Percentiles rank a stretch among this genome's conserved stretches.
phyloP scores from a whole-genome alignment of 2,329 filamentous ascomycete species.

The Colletotrichum viniferum region DNA sequence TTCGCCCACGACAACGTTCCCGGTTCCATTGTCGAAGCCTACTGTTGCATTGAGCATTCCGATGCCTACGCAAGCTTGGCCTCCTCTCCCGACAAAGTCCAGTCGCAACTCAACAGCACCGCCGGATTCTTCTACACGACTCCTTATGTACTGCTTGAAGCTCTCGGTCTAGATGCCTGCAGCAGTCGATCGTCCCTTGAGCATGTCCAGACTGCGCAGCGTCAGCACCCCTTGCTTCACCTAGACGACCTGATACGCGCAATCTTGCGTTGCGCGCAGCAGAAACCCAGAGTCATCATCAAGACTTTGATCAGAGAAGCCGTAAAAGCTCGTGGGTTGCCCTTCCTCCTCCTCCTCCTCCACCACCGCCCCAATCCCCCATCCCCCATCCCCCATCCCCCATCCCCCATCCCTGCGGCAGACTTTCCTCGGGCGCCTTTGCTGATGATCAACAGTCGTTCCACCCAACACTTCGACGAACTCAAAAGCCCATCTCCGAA shows the following conservation, averaged over 20 bases:
- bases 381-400: no score
- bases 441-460: not conserved
- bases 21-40: no score
- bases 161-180: not conserved
- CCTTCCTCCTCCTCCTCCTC: not conserved
- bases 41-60: no score
- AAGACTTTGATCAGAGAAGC: not conserved
- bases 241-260: not conserved
- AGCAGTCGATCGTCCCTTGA: not conserved
- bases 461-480: not conserved
- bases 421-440: not conserved
- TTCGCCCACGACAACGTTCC: no score
- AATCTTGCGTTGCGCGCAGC: not conserved
- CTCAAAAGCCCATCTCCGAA: not conserved
- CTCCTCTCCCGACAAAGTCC: no score
- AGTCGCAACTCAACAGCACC: no score
- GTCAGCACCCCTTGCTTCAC: not conserved
- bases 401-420: not conserved
- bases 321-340: not conserved
- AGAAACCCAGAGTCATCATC: not conserved
- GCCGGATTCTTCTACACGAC: not conserved
- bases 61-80: no score
- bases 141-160: not conserved
- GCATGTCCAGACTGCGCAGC: not conserved
- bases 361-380: not conserved